Conservation (phyloP, 2,329 filamentous ascomycete genomes). For the Fusarium phyllophilum region DNA sequence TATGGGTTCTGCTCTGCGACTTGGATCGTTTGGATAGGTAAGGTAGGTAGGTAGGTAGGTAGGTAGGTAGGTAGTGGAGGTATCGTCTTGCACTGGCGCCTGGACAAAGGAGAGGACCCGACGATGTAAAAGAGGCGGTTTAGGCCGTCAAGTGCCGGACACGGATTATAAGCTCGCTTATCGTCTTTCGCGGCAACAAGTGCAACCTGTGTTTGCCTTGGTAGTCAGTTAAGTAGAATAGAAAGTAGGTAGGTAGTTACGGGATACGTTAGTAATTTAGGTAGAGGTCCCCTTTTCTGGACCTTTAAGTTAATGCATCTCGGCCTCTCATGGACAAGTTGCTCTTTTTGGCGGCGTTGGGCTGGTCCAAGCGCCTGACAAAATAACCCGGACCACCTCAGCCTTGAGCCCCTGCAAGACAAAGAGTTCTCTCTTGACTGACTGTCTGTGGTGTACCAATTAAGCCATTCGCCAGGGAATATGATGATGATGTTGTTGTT, state of each 20-base stretch:
- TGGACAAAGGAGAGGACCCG: conserved; percentile 4
- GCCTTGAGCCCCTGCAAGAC: conserved; percentile 3
- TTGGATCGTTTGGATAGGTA: neutral
- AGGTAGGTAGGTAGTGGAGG: neutral
- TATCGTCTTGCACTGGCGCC: conserved; percentile 11
- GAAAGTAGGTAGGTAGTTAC: neutral
- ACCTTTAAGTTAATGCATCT: conserved; percentile 40
- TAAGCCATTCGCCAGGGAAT: neutral
- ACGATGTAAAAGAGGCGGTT: neutral
- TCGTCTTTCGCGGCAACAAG: neutral
- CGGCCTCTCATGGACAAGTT: conserved; percentile 42
- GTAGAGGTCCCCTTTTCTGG: conserved; percentile 47
- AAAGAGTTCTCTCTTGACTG: neutral
- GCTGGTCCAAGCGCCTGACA: conserved; percentile 46
- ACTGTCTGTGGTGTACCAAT: neutral
- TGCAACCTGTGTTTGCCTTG: conserved; percentile 17
- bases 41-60: no score
- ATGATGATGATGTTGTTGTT: neutral
- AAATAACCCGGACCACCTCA: conserved; percentile 37
- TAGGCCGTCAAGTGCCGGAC: conserved; percentile 1
- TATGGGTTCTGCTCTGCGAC: neutral
- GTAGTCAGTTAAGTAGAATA: conserved; percentile 26
- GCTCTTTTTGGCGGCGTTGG: conserved; percentile 40
- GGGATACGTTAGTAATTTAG: conserved; percentile 26
- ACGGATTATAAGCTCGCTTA: conserved; percentile 3